Base-by-base conservation (phyloP, 345 rosid genomes). In the Diplotaxis tenuifolia region DNA sequence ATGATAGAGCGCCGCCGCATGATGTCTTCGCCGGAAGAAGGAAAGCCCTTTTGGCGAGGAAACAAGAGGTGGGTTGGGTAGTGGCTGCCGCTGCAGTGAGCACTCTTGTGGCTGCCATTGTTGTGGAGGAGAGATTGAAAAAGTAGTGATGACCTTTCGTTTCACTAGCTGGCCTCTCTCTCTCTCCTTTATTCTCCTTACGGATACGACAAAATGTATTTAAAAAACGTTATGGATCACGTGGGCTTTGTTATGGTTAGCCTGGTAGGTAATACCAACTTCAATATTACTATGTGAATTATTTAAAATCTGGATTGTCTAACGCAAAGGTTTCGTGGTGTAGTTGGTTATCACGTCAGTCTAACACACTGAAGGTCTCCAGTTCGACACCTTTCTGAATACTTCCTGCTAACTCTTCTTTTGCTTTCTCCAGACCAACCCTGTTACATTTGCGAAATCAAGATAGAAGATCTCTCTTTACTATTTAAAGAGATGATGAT, bases 291-390 rank as follows among this genome's bases (percentile, higher is more conserved):
- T 38, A 3, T 3, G 4, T 10, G 0, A 52, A 11, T 90, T 95
- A 88, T 75, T 90, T 91, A 89, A 87, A 92, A 95, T 92, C 4
- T 1, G 28, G 28, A 25, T 25, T 25, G 28, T 1, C 3, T 25
- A 5, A 25, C 28, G 3, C 3, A 1, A 40, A 16, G 96, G 96
- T 90, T 79, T 90, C 93, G 90, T 88, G 96, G 96, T 93, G 92
- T 88, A 88, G 96, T 90, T 84, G 97, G 96, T 90, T 90, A 93
- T 89, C 96, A 93, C 93, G 92, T 87, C 90, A 87, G 96, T 88
- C 90, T 87, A 89, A 90, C 97, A 90, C 97, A 87, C 88, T 92
- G 88, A 90, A 90, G 93, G 96, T 90, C 93, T 88, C 91, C 91
- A 89, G 87, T 92, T 90, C 92, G 81, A 86, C 62, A n/a, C 93